Evolutionary conservation across 2,329 filamentous ascomycete species (phyloP), one percentile per base, ranked within the genome.

Genomic region (Onygenales sp.): DNA sequence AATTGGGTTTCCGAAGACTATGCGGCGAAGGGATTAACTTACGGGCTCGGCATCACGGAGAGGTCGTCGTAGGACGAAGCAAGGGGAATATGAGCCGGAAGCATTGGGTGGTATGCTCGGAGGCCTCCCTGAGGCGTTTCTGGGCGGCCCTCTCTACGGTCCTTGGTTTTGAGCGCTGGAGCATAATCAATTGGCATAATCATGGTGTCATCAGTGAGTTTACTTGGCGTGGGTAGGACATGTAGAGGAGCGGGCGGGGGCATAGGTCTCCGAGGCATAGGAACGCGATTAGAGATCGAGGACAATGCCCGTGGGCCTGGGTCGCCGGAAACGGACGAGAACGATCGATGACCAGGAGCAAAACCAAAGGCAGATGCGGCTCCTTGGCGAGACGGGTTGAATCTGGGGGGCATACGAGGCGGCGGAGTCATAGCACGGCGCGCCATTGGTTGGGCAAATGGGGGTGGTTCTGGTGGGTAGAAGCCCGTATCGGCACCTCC

Each of bases 371-470:
- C 61, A 14, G 63, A 59, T 42, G 57, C 52, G 67, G 71, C 40
- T 62, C 63, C 37, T 61, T 64, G 42, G 63, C 63, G 42, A 64
- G 70, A 45, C 6, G 51, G 48, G 32, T 52, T 81, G 54, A 78
- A 78, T 37, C 81, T 76, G 11, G 81, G 79, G 49, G 82, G 81
- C 55, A 79, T 82, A 52, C 79, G 78, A 59, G 92, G 91, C 14
- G 92, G 92, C 51, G 92, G 92, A 17, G 92, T 97, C 92, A 97
- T 96, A 51, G 92, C 92, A 63, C 92, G 87, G 62, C 92, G 87
- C 58, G 83, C 85, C 13, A 95, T 81, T 9, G 88, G 89, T 69
- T 96, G 83, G 9, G 91, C 87, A 61, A 87, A 96, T 2, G 91
- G 82, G 74, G 52, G 76, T 59, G 57, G 72, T 65, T 55, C 54